A percentile compares a stretch with the other conserved stretches of the same genome.
These are phyloP conservation scores for Dendrobium chrysotoxum DNA, from an alignment of 106 monocot species.

Conservation along the genomic window DNA sequence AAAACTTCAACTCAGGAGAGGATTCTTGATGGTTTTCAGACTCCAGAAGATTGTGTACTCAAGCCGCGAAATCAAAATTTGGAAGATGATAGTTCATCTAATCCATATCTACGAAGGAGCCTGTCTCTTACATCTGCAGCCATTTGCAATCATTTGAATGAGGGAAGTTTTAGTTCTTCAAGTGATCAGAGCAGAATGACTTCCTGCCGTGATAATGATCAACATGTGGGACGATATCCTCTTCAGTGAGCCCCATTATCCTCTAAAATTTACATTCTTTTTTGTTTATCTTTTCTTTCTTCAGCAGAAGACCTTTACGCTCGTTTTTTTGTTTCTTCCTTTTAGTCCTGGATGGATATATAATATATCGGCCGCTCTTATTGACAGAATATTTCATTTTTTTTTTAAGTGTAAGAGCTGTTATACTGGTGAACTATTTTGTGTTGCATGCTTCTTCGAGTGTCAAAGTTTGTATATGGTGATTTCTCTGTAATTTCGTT, in stretches of 20 bases:
- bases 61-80: conserved; percentile 11
- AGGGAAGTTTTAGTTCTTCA: conserved; percentile 8
- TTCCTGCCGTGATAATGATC: conserved; percentile 11
- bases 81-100: conserved; percentile 5
- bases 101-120: conserved; percentile 35
- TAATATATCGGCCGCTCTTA: neutral
- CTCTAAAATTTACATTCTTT: neutral
- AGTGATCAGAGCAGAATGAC: conserved; percentile 7
- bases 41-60: conserved; percentile 16
- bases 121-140: conserved; percentile 44
- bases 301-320: neutral
- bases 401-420: neutral
- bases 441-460: neutral
- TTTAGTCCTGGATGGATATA: neutral
- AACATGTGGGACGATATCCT: conserved; percentile 12
- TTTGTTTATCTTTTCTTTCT: neutral
- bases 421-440: neutral
- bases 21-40: neutral
- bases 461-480: neutral
- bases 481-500: neutral
- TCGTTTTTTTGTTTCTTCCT: neutral
- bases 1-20: conserved; percentile 7
- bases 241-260: conserved; percentile 1
- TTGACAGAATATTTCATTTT: neutral
- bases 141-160: conserved; percentile 7